Conservation (phyloP, 1,284 basidiomycete species). For the Papiliotrema terrestris region DNA sequence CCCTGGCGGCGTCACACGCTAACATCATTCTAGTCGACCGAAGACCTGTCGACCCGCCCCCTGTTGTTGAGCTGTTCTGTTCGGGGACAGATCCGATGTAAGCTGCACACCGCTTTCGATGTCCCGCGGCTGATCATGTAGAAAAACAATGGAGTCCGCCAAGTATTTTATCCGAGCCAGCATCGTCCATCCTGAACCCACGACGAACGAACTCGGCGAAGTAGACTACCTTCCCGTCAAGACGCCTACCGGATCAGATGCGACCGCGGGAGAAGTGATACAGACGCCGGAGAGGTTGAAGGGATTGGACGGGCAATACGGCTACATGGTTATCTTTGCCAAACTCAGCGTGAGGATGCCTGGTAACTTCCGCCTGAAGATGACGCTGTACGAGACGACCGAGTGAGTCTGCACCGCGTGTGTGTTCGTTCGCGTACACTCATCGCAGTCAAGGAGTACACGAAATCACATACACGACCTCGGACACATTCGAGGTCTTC, state of each 20-base stretch:
- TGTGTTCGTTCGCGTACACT: not conserved
- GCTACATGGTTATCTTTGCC: constrained; percentile 47
- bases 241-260: constrained; percentile 44
- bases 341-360: constrained; percentile 48
- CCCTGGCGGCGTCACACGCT: not conserved
- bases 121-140: constrained; percentile 3
- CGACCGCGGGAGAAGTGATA: constrained; percentile 47
- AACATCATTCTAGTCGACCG: constrained; percentile 34
- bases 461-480: constrained; percentile 38
- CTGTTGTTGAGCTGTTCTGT: constrained; percentile 41
- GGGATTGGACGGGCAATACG: constrained; percentile 36
- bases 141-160: constrained; percentile 33
- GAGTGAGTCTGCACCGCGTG: constrained; percentile 28
- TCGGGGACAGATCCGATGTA: constrained; percentile 1
- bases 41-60: constrained; percentile 50
- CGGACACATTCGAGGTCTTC: constrained; percentile 49
- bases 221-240: constrained; percentile 35
- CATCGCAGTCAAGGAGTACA: constrained; percentile 15
- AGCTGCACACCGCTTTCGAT: constrained; percentile 7
- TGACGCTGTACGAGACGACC: constrained; percentile 45
- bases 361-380: constrained; percentile 46
- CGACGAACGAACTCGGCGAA: not conserved
- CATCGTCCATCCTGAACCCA: constrained; percentile 30
- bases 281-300: constrained; percentile 47
- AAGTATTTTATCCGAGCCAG: constrained; percentile 40